Conservation (phyloP, 1,139 yeast genomes). For the Taphrina wiesneri region DNA sequence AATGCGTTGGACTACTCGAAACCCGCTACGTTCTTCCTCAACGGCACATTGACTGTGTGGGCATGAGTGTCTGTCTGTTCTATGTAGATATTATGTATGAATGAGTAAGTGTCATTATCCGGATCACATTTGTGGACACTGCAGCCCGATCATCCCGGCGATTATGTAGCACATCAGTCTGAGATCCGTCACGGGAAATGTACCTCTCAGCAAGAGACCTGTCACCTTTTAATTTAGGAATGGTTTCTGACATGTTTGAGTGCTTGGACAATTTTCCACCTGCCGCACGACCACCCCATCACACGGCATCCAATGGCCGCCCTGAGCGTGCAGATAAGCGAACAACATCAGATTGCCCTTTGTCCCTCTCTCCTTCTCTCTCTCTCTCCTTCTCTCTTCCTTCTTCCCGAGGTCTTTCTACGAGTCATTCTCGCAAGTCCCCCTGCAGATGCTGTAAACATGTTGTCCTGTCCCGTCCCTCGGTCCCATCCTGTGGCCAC, state of each 20-base stretch:
- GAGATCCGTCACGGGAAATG: not conserved
- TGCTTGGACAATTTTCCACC: not conserved
- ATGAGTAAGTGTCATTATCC: too few relatives aligned
- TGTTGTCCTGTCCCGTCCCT: too few relatives aligned
- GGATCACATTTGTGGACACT: too few relatives aligned
- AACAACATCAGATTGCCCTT: too few relatives aligned
- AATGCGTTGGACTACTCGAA: conserved; percentile 37
- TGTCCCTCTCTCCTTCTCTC: too few relatives aligned
- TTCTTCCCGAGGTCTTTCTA: too few relatives aligned
- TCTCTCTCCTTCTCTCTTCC: too few relatives aligned
- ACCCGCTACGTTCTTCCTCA: conserved; percentile 38
- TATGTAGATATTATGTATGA: not conserved
- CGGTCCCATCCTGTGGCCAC: too few relatives aligned
- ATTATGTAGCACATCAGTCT: not conserved
- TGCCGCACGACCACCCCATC: not conserved
- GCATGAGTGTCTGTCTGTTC: not conserved
- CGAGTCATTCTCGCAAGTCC: too few relatives aligned
- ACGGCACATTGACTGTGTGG: conserved; percentile 25
- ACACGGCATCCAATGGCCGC: not conserved
- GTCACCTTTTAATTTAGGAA: not conserved
- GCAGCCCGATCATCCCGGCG: too few relatives aligned
- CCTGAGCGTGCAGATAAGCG: too few relatives aligned
- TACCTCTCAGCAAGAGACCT: not conserved
- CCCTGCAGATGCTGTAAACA: too few relatives aligned
- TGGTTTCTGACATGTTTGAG: not conserved